A percentile compares a stretch with the other conserved stretches of the same genome.
Evolutionary conservation across 139 green algal species (phyloP).

Genomic region (Chlamydomonas sp.): DNA sequence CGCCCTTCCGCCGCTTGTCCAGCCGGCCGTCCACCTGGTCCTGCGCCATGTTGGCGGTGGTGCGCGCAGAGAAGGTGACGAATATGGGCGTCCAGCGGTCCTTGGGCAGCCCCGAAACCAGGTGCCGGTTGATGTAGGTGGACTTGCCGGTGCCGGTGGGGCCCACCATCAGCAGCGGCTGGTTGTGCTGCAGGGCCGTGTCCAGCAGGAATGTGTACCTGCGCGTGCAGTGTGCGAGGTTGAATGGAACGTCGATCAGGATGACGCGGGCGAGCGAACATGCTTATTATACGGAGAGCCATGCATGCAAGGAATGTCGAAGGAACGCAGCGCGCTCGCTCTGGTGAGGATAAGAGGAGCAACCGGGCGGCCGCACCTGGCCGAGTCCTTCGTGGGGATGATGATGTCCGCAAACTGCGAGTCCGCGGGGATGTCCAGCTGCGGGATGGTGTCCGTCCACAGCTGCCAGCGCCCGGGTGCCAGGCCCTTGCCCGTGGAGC

Average conservation of each 20-base stretch:
- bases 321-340: too few species aligned
- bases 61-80: constrained; percentile 74
- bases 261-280: neutral
- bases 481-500: constrained; percentile 11
- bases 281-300: too few species aligned
- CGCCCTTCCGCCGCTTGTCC: constrained; percentile 80
- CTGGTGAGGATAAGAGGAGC: neutral
- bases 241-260: neutral
- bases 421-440: constrained; percentile 57
- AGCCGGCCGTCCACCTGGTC: constrained; percentile 80
- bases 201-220: constrained; percentile 82
- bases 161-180: constrained; percentile 76
- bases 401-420: constrained; percentile 76
- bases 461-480: constrained; percentile 50
- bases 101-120: constrained; percentile 58
- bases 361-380: neutral
- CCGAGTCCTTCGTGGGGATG: constrained; percentile 75
- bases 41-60: constrained; percentile 76
- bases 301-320: neutral
- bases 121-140: constrained; percentile 65
- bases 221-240: neutral
- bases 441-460: constrained; percentile 63
- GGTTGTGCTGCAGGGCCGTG: constrained; percentile 64
- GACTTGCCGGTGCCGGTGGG: constrained; percentile 75
- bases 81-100: constrained; percentile 71